Evolutionary conservation across 75 land plant species (phyloP).

Genomic region (Selaginella tamariscina): DNA sequence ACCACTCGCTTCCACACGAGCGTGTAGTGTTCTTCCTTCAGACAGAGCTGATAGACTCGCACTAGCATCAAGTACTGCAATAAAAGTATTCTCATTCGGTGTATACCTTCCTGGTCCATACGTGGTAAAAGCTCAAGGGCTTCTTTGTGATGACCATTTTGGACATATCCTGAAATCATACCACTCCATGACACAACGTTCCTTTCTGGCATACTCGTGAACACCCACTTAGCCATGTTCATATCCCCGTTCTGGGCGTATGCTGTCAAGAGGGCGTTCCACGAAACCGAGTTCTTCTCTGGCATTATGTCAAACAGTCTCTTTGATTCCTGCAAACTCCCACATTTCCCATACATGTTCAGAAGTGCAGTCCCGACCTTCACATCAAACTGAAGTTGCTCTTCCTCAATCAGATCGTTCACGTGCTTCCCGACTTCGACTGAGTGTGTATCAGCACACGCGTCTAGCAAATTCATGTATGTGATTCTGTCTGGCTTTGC

Average conservation of each 20-base stretch:
- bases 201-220: slow-evolving; percentile 17
- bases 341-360: background rate
- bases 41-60: background rate
- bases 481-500: slow-evolving; percentile 15
- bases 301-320: background rate
- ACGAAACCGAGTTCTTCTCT: too few relatives aligned
- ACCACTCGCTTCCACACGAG: background rate
- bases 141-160: slow-evolving; percentile 14
- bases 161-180: slow-evolving; percentile 28
- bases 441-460: background rate
- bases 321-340: background rate
- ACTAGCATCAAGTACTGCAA: background rate
- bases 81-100: background rate
- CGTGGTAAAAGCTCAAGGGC: slow-evolving; percentile 12
- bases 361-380: background rate
- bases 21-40: background rate
- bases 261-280: slow-evolving; percentile 27
- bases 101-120: background rate
- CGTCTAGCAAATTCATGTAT: background rate
- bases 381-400: background rate
- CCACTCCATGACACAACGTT: slow-evolving; percentile 22
- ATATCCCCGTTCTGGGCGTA: slow-evolving; percentile 23
- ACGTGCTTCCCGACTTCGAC: background rate
- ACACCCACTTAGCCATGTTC: slow-evolving; percentile 16
- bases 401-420: background rate